Evolutionary conservation across 257 asterid genomes (phyloP).

Genomic region (Solanum tarijense): DNA sequence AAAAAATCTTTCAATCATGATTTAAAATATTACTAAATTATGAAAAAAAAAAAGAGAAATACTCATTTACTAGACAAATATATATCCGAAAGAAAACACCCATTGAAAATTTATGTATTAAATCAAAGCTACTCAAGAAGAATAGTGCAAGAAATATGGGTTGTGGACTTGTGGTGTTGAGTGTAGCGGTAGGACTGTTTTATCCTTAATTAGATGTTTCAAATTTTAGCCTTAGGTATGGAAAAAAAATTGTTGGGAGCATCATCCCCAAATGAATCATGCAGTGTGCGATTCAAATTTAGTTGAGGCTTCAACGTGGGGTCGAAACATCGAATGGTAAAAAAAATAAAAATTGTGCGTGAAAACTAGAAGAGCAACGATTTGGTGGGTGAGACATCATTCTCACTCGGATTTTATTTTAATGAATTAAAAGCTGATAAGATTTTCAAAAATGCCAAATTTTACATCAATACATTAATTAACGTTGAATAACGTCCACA

Average conservation of each 20-base stretch:
- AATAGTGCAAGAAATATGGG: background rate
- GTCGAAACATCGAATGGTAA: background rate
- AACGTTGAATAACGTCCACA: constrained; percentile 6
- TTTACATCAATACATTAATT: background rate
- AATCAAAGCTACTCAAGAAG: background rate
- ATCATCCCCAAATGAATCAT: no score
- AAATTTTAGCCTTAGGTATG: background rate
- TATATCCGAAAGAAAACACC: background rate
- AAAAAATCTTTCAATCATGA: background rate
- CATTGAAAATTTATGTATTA: background rate
- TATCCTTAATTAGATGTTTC: background rate
- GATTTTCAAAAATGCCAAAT: constrained; percentile 11
- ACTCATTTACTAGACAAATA: background rate
- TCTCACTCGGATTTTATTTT: constrained; percentile 18
- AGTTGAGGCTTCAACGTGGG: background rate
- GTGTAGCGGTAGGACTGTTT: background rate
- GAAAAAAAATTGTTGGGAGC: no score
- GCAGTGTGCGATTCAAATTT: no score
- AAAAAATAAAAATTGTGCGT: background rate
- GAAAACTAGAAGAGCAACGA: constrained; percentile 11
- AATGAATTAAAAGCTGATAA: background rate
- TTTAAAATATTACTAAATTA: background rate
- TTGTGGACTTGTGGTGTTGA: background rate
- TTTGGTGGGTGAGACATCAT: constrained; percentile 35
- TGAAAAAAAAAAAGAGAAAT: background rate